Evolutionary conservation across 2,329 filamentous ascomycete genomes (phyloP).

Genomic region (Colletotrichum zoysiae): DNA sequence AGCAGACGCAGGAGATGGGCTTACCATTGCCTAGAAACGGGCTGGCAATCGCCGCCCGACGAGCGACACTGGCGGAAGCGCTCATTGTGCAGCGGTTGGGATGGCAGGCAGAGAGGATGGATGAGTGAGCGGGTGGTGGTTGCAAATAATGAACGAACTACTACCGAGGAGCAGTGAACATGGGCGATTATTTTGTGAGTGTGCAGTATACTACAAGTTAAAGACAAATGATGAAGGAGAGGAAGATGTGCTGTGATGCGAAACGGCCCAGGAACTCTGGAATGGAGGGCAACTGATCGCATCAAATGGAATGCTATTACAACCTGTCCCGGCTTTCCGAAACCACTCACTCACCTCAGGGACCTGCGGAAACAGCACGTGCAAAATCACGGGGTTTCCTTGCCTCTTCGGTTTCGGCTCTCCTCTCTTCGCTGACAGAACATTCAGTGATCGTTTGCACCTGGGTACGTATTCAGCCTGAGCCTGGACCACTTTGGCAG

Average conservation of each 20-base stretch:
- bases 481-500: conserved; percentile 23
- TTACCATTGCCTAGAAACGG: conserved; percentile 64
- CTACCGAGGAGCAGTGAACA: conserved; percentile 24
- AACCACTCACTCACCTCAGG: conserved; percentile 33
- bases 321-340: conserved; percentile 41
- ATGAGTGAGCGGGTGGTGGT: conserved; percentile 9
- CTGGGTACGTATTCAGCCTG: background rate
- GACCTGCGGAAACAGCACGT: conserved; percentile 27
- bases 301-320: conserved; percentile 41
- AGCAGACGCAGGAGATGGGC: conserved; percentile 43
- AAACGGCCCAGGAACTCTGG: conserved; percentile 38
- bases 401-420: conserved; percentile 27
- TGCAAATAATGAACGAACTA: conserved; percentile 8
- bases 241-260: conserved; percentile 34
- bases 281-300: conserved; percentile 41
- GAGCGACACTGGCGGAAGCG: conserved; percentile 68
- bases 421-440: conserved; percentile 22
- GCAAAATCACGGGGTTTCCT: conserved; percentile 35
- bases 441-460: background rate
- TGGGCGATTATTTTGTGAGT: conserved; percentile 19
- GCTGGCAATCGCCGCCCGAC: conserved; percentile 66
- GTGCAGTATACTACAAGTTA: conserved; percentile 32
- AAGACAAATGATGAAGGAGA: conserved; percentile 35
- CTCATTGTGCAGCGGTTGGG: conserved; percentile 58
- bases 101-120: conserved; percentile 8